These are phyloP conservation scores for Exutisphaerella laricina DNA, from an alignment of 2,329 filamentous ascomycete genomes.

Conservation along the genomic window DNA sequence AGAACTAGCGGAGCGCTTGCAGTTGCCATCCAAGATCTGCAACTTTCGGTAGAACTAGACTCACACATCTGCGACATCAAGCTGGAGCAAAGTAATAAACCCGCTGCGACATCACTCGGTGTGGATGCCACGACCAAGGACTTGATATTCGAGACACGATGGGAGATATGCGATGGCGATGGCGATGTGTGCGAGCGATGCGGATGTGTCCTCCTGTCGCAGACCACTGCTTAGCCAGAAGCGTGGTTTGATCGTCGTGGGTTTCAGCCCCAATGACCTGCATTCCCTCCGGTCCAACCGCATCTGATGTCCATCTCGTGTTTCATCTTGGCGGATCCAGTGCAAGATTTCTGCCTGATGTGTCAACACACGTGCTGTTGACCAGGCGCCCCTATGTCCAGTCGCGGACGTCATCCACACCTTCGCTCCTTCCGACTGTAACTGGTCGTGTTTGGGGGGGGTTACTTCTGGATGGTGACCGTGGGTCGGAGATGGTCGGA, in stretches of 20 bases:
- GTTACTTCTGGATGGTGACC: neutral
- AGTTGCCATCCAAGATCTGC: no score
- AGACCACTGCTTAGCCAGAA: neutral
- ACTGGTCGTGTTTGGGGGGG: no score
- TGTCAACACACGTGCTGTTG: neutral
- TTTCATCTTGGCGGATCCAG: neutral
- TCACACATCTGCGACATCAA: no score
- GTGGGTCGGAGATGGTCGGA: neutral
- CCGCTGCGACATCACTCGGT: no score
- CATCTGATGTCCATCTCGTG: neutral
- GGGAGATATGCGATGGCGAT: no score
- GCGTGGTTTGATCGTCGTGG: neutral
- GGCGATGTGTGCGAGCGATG: no score
- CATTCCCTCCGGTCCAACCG: neutral
- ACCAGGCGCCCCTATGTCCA: neutral
- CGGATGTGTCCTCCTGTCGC: no score
- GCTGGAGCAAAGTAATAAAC: no score
- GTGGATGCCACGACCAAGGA: no score
- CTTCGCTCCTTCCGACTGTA: neutral
- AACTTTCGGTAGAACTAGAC: no score
- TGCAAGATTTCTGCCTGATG: neutral
- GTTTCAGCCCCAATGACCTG: neutral
- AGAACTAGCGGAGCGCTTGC: no score
- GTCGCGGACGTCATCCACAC: neutral
- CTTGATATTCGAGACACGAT: no score